phyloP scores from a whole-genome alignment of 2,329 filamentous ascomycete genomes.

The Plectosphaerella sp. region DNA sequence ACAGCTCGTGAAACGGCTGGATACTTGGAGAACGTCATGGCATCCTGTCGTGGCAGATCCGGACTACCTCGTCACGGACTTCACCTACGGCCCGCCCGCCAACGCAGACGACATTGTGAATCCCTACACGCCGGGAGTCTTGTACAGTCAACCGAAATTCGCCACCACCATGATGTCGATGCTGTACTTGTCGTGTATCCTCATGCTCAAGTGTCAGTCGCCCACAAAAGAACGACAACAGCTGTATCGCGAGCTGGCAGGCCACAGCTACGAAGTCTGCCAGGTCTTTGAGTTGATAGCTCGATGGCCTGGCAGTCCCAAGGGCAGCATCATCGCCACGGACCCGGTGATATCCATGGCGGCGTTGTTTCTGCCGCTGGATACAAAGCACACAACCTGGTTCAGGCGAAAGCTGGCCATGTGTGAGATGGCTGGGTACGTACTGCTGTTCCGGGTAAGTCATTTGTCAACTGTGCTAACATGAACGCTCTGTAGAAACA shows the following conservation, averaged over 20 bases:
- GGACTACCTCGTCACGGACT: constrained; percentile 58
- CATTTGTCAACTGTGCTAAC: background rate
- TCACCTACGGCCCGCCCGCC: constrained; percentile 47
- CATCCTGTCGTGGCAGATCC: constrained; percentile 59
- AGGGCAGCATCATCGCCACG: constrained; percentile 65
- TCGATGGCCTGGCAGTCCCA: constrained; percentile 64
- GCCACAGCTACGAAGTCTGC: constrained; percentile 65
- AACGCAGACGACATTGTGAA: constrained; percentile 62
- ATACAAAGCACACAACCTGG: constrained; percentile 72
- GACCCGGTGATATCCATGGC: constrained; percentile 76
- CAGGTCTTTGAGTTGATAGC: constrained; percentile 77
- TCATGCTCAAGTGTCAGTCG: constrained; percentile 78
- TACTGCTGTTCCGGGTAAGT: constrained; percentile 3
- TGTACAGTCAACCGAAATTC: constrained; percentile 69
- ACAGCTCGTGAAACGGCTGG: constrained; percentile 41
- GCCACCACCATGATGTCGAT: constrained; percentile 69
- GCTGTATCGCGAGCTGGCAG: constrained; percentile 48
- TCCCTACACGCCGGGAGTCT: constrained; percentile 63
- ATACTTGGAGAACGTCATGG: constrained; percentile 50
- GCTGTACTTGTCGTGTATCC: constrained; percentile 72
- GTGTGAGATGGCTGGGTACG: constrained; percentile 76
- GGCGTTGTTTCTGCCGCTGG: constrained; percentile 73
- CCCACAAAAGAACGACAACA: constrained; percentile 49
- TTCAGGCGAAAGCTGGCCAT: constrained; percentile 71
- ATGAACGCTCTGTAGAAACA: constrained; percentile 58